Evolutionary conservation across 805 yeast species (phyloP).

Genomic region (Candida piceae): DNA sequence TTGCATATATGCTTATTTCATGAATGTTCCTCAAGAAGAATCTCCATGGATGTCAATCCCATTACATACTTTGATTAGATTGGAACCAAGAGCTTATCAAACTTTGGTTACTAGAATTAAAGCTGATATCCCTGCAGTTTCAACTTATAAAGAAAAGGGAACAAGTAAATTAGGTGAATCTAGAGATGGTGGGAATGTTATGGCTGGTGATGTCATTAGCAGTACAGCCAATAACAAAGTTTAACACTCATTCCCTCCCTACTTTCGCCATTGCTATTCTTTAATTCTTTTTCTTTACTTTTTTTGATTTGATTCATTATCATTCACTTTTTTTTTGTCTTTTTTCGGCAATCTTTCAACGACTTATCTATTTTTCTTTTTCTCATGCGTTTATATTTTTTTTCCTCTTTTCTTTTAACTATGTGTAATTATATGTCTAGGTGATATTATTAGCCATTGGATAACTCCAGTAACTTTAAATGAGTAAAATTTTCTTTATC

Average conservation of each 20-base stretch:
- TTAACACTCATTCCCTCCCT: too few species aligned
- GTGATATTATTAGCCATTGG: not conserved
- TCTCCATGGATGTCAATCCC: slow-evolving; percentile 99
- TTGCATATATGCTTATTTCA: slow-evolving; percentile 94
- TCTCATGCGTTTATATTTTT: not conserved
- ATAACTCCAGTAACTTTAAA: slow-evolving; percentile 4
- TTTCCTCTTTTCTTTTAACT: not conserved
- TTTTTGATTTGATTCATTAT: too few species aligned
- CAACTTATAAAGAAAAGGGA: slow-evolving; percentile 94
- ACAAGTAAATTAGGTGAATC: slow-evolving; percentile 61
- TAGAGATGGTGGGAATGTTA: slow-evolving; percentile 31
- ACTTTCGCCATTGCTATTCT: not conserved
- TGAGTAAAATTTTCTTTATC: slow-evolving; percentile 7
- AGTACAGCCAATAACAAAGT: slow-evolving; percentile 16
- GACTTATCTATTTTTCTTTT: too few species aligned
- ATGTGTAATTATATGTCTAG: too few species aligned
- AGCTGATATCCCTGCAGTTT: slow-evolving; percentile 96
- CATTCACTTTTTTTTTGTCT: too few species aligned
- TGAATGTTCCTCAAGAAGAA: slow-evolving; percentile 97
- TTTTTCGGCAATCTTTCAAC: too few species aligned
- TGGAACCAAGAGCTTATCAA: slow-evolving; percentile 93
- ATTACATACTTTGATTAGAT: slow-evolving; percentile 84
- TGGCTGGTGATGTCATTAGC: slow-evolving; percentile 48
- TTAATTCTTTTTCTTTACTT: not conserved
- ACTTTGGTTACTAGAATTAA: slow-evolving; percentile 85